Evolutionary conservation across 306 rosid genomes (phyloP).

Genomic region (Cicer cuneatum): DNA sequence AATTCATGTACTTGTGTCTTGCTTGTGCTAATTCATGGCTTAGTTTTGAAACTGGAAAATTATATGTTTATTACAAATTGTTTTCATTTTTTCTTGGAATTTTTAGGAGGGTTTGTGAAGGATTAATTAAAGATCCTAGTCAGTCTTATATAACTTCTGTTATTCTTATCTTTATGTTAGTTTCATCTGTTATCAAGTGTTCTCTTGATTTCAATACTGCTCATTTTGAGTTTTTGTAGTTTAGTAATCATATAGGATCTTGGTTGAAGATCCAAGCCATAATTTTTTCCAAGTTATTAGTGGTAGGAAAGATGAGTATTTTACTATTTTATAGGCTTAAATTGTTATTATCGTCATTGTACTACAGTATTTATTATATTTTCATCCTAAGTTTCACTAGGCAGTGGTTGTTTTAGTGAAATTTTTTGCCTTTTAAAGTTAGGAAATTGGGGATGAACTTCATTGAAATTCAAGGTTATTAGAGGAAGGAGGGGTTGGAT

Average conservation of each 20-base stretch:
- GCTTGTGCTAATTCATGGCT: background rate
- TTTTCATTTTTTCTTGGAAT: background rate
- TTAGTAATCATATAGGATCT: background rate
- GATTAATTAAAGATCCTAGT: background rate
- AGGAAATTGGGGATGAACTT: constrained; percentile 1
- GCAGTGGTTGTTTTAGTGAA: background rate
- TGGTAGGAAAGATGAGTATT: constrained; percentile 1
- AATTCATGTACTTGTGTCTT: background rate
- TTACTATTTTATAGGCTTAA: constrained; percentile 12
- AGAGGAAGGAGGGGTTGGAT: constrained; percentile 15
- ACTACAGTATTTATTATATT: background rate
- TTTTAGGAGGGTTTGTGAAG: constrained; percentile 16
- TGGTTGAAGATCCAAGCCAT: background rate
- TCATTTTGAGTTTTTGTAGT: background rate
- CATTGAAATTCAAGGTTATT: background rate
- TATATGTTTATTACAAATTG: constrained; percentile 6
- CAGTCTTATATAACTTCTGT: background rate
- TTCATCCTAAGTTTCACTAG: background rate
- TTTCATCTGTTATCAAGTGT: background rate
- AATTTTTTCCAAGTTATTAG: background rate
- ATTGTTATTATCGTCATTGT: background rate
- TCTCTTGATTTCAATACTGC: background rate
- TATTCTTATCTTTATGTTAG: background rate
- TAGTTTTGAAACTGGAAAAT: constrained; percentile 7
- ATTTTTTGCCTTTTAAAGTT: background rate